Evolutionary conservation across 345 rosid species (phyloP).

Genomic region (Eucalyptus guilfoylei): DNA sequence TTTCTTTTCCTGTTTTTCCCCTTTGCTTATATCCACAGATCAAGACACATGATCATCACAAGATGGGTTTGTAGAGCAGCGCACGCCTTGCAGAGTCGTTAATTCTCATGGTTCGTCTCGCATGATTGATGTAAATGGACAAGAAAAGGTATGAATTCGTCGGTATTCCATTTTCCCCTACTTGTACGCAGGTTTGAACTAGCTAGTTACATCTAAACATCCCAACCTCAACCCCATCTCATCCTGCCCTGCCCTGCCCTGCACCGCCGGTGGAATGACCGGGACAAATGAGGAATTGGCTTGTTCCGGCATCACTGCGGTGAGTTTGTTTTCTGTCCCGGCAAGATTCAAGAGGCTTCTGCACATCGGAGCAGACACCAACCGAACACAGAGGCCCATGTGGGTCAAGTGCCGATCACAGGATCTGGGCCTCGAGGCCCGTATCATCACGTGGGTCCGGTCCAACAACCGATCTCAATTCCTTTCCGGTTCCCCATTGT

Average conservation of each 20-base stretch:
- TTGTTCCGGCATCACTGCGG: neutral
- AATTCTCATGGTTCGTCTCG: neutral
- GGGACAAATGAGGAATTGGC: neutral
- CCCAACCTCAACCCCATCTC: neutral
- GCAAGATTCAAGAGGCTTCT: neutral
- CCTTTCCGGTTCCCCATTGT: neutral
- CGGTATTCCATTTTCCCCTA: neutral
- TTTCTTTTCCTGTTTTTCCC: neutral
- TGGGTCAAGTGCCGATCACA: neutral
- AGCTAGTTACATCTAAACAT: neutral
- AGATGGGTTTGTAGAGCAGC: neutral
- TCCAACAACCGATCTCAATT: neutral
- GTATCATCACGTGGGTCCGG: neutral
- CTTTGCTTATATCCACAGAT: neutral
- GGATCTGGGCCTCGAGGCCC: neutral
- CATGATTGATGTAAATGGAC: neutral
- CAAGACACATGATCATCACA: neutral
- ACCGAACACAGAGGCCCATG: neutral
- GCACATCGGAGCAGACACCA: neutral
- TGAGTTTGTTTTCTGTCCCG: neutral
- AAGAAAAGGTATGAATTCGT: neutral
- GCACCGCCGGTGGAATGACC: neutral
- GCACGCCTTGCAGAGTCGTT: neutral
- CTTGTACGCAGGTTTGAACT: neutral
- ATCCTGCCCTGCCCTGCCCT: neutral